Base-by-base conservation (phyloP, 2,329 filamentous ascomycete genomes). In the Dryadomyces quercivorus region DNA sequence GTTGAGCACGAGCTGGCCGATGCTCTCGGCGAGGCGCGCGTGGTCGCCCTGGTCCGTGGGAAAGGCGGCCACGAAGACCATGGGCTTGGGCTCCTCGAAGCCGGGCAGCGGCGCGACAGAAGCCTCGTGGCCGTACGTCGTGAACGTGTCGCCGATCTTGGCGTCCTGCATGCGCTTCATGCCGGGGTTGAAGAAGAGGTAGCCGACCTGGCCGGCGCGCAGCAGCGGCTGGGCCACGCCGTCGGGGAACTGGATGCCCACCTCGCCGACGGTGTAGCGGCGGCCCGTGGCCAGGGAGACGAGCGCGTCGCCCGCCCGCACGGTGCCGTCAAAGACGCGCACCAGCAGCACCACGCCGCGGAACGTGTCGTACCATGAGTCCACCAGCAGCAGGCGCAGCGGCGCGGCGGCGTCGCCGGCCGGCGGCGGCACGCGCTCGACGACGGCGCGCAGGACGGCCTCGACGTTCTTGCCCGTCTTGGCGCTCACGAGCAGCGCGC, bases 301-400 rank as follows among this genome's bases (percentile, higher is more conserved):
- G n/a, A 98, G 73, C 43, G 85, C 82, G 64, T 97, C 90, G 5
- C 93, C 93, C 0, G 91, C 82, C 56, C 78, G 81, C 59, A 98
- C 76, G 52, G 81, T 80, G 12, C 93, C 93, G 60, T 97, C 90
- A 63, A 98, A 98, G 18, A 98, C 75, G 12, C 93, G 78, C 13
- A 98, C 90, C 7, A 98, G 76, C 52, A 96, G 77, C 53, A 97
- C 86, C 40, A 98, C 93, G 13, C 93, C 93, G 60, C 90, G 86
- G 69, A 96, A 98, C 57, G 85, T 91, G 65, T 95, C 91, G 67
- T 98, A 98, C 93, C 93, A 98, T 21, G 91, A 96, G 69, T 98
- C 93, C 31, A 98, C 90, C 15, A 98, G 81, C 50, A 98, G 74
- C 70, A 97, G 78, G 56, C 88, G 84, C 55, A 96, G 69, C 1